A percentile compares a stretch with the other conserved stretches of the same genome.
Evolutionary conservation across 805 yeast genomes (phyloP).

Genomic region (Candida pseudofarinosa): DNA sequence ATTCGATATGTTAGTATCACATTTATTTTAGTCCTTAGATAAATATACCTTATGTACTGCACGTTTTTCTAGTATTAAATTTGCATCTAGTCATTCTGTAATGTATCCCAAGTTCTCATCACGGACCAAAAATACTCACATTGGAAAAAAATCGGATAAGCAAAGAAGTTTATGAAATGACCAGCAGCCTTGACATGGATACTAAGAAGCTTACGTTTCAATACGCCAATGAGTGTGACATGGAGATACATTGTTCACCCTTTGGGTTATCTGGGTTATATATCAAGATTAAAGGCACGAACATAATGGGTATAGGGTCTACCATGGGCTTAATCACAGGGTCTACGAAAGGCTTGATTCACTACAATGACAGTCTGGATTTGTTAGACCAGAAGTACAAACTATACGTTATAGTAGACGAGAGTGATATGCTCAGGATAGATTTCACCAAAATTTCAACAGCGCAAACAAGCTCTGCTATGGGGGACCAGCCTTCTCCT

Average conservation of each 20-base stretch:
- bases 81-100: too few species aligned
- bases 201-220: slow-evolving; percentile 25
- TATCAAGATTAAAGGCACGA: slow-evolving; percentile 44
- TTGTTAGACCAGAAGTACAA: slow-evolving; percentile 45
- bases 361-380: slow-evolving; percentile 46
- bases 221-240: slow-evolving; percentile 47
- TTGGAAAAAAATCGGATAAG: too few species aligned
- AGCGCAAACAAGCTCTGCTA: slow-evolving; percentile 10
- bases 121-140: too few species aligned
- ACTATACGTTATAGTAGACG: slow-evolving; percentile 46
- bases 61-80: too few species aligned
- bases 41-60: too few species aligned
- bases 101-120: too few species aligned
- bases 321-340: slow-evolving; percentile 58
- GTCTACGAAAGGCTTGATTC: slow-evolving; percentile 44
- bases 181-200: slow-evolving; percentile 5
- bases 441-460: slow-evolving; percentile 48
- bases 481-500: slow-evolving; percentile 1
- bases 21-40: background rate
- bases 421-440: slow-evolving; percentile 42
- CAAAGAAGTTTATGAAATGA: background rate
- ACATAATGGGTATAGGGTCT: slow-evolving; percentile 51
- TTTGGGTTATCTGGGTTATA: slow-evolving; percentile 52
- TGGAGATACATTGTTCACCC: slow-evolving; percentile 55
- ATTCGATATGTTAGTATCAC: slow-evolving; percentile 5